Conservation (phyloP, 495 filamentous ascomycete genomes). For the Apodospora peruviana region DNA sequence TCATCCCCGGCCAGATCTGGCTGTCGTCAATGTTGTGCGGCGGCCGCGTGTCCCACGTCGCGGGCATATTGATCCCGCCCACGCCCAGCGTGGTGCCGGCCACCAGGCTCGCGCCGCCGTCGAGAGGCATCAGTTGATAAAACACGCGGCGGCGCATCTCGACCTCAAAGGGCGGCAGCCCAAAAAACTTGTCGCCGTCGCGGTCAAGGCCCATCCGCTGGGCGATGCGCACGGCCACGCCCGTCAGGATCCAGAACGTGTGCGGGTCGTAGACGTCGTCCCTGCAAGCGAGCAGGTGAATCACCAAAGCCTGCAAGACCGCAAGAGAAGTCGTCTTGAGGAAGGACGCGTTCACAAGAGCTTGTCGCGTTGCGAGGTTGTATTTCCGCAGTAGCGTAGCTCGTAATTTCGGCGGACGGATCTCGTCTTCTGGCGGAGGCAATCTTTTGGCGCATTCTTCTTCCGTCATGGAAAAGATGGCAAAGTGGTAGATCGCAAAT, state of each 20-base stretch:
- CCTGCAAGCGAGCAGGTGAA: constrained; percentile 28
- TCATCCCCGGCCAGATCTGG: constrained; percentile 38
- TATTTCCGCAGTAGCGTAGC: constrained; percentile 21
- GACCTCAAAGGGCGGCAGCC: constrained; percentile 52
- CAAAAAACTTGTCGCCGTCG: constrained; percentile 49
- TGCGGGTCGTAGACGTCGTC: constrained; percentile 23
- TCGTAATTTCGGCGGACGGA: too few species aligned
- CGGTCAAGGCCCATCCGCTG: constrained; percentile 40
- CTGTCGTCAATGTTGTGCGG: constrained; percentile 39
- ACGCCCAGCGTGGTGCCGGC: too few species aligned
- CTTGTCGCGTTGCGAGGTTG: constrained; percentile 27
- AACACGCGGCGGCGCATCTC: constrained; percentile 58
- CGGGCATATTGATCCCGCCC: constrained; percentile 38
- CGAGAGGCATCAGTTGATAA: constrained; percentile 56
- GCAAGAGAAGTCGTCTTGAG: constrained; percentile 32
- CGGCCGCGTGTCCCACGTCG: constrained; percentile 26
- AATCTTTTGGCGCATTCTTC: constrained; percentile 29
- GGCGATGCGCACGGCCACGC: constrained; percentile 36
- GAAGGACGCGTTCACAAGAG: constrained; percentile 34
- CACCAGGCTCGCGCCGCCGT: constrained; percentile 48
- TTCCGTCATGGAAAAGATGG: constrained; percentile 28
- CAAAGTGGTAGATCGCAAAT: constrained; percentile 35
- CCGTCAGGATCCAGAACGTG: constrained; percentile 35
- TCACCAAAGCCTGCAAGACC: constrained; percentile 33
- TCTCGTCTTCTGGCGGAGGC: constrained; percentile 19